Evolutionary conservation across 129 eudicot species (phyloP), one percentile per base, ranked within the genome.

Genomic region (Escallonia rubra): DNA sequence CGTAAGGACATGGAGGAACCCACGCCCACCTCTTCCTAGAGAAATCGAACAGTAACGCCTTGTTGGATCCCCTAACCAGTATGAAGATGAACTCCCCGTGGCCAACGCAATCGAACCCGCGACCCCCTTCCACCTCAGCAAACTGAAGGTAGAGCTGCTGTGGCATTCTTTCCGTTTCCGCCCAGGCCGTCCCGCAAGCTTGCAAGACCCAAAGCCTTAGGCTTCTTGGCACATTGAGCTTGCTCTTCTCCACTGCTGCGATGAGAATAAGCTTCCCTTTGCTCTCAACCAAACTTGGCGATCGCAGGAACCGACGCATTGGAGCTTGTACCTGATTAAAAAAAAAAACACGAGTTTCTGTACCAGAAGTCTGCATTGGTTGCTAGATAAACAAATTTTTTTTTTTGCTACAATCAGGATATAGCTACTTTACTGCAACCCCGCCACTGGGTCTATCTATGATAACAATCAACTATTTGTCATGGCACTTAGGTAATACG

Each of bases 201-300:
- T 91, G 95, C 54, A 92, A 58, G 0, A 68, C 64, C 98, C 98
- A 92, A 57, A 89, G 66, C 69, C 98, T 73, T 55, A 89, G 62
- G 65, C 98, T 92, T 38, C 53, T 76, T 0, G 98, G 98, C 12
- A 92, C 90, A 43, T 89, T 92, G 10, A 92, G 86, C 72, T 92
- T 92, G 59, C 96, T 92, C 69, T 92, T 92, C 72, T 92, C 98
- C 34, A 92, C 98, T 0, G 89, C 96, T 7, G 96, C 98, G 6
- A 92, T 64, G 23, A 92, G 49, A 23, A 92, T 63, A 1, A 89
- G 66, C 77, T 75, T 84, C 43, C 90, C 94, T 13, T 63, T 49
- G 23, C 78, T 68, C 74, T 89, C 98, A 3, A 92, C 87, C 49
- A 92, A 43, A 54, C 80, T 78, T 4, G 98, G 98, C 2, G 95